Percentiles rank a stretch among this genome's conserved stretches.
Evolutionary conservation across 1,139 yeast species (phyloP).

Genomic region (Candida pseudoviswanathii): DNA sequence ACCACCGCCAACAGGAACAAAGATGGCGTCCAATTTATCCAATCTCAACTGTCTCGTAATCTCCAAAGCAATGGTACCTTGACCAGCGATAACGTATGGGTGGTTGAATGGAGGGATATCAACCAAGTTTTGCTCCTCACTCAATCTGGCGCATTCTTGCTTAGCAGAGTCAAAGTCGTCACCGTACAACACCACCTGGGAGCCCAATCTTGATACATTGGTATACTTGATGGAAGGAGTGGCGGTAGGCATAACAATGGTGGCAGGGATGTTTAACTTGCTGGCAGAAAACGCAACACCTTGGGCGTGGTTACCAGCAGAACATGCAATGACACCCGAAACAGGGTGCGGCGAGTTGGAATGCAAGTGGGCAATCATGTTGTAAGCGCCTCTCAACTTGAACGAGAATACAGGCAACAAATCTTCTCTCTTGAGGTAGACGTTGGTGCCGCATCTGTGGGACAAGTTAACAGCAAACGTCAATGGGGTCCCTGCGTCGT

Average conservation of each 20-base stretch:
- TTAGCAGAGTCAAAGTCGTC: slow-evolving; percentile 95
- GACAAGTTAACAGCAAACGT: slow-evolving; percentile 76
- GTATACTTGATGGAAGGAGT: slow-evolving; percentile 94
- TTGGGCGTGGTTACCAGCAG: slow-evolving; percentile 99
- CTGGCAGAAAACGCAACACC: slow-evolving; percentile 95
- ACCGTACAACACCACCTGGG: slow-evolving; percentile 90
- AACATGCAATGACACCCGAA: slow-evolving; percentile 94
- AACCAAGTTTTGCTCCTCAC: slow-evolving; percentile 70
- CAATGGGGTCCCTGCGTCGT: slow-evolving; percentile 76
- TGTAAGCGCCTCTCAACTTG: slow-evolving; percentile 96
- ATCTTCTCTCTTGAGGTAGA: slow-evolving; percentile 87
- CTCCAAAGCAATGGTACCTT: slow-evolving; percentile 96
- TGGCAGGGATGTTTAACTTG: slow-evolving; percentile 83
- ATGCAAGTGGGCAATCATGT: slow-evolving; percentile 88
- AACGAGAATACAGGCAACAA: slow-evolving; percentile 92
- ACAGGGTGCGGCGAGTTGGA: slow-evolving; percentile 52
- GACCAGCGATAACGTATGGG: slow-evolving; percentile 99
- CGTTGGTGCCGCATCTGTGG: slow-evolving; percentile 69
- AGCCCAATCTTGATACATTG: slow-evolving; percentile 89
- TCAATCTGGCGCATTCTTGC: slow-evolving; percentile 76
- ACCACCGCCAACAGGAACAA: slow-evolving; percentile 96
- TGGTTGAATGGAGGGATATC: slow-evolving; percentile 97
- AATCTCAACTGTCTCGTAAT: slow-evolving; percentile 81
- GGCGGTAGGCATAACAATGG: slow-evolving; percentile 97
- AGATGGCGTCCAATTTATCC: slow-evolving; percentile 80